A percentile compares a stretch with the other conserved stretches of the same genome.
These are phyloP conservation scores for Boehmeria nivea DNA, from an alignment of 306 rosid species.

Conservation along the genomic window DNA sequence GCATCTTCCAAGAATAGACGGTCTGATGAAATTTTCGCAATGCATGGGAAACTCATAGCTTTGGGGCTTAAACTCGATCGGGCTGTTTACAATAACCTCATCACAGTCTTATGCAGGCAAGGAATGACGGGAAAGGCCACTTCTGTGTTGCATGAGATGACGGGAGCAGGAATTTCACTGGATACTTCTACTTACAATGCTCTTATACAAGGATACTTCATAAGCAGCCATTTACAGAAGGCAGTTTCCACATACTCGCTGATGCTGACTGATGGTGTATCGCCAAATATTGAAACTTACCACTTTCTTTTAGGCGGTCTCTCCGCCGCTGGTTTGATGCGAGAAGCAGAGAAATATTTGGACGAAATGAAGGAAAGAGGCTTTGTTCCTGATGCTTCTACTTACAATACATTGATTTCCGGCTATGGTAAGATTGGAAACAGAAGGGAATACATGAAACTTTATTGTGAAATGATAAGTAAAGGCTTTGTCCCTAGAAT, in stretches of 20 bases:
- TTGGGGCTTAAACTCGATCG: conserved; percentile 56
- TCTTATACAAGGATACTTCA: conserved; percentile 61
- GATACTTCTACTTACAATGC: conserved; percentile 69
- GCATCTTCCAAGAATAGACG: conserved; percentile 54
- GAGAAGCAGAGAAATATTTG: conserved; percentile 53
- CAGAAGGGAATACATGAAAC: conserved; percentile 51
- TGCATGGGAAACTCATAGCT: conserved; percentile 56
- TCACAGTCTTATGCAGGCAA: conserved; percentile 57
- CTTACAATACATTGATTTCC: conserved; percentile 64
- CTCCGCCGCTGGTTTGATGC: conserved; percentile 60
- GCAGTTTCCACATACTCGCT: conserved; percentile 52
- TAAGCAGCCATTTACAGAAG: conserved; percentile 55
- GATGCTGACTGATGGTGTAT: conserved; percentile 54
- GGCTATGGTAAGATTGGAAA: conserved; percentile 76
- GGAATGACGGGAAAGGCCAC: conserved; percentile 84
- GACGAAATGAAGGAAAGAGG: conserved; percentile 64
- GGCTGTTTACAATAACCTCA: conserved; percentile 60
- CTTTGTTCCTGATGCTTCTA: conserved; percentile 56
- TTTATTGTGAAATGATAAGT: conserved; percentile 80
- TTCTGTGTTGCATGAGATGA: conserved; percentile 58
- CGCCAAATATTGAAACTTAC: conserved; percentile 65
- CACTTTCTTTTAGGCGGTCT: conserved; percentile 66
- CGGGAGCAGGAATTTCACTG: conserved; percentile 41
- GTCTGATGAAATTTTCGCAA: conserved; percentile 53
- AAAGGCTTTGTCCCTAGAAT: conserved; percentile 69